Evolutionary conservation across 2,329 filamentous ascomycete genomes (phyloP).

Genomic region (Fusarium oxysporum): DNA sequence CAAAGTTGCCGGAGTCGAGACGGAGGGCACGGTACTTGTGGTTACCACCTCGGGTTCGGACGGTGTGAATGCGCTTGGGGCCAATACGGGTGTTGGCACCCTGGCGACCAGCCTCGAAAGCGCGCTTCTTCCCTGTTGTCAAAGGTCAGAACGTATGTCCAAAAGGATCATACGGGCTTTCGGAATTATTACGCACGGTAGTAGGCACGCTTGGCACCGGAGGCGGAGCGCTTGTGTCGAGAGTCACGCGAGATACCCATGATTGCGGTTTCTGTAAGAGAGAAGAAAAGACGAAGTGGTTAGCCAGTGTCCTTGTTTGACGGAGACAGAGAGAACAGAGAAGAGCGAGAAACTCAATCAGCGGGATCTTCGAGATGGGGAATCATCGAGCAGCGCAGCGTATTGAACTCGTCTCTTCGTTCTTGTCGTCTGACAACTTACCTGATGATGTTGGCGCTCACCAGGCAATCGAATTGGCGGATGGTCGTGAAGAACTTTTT

Average conservation of each 20-base stretch:
- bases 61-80: slow-evolving; percentile 93
- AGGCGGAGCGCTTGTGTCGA: slow-evolving; percentile 99
- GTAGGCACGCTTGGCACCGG: slow-evolving; percentile 96
- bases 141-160: slow-evolving; percentile 79
- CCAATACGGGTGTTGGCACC: slow-evolving; percentile 99
- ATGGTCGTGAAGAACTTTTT: slow-evolving; percentile 55
- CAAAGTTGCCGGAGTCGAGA: slow-evolving; percentile 99
- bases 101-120: slow-evolving; percentile 99
- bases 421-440: slow-evolving; percentile 51
- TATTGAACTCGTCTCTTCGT: slow-evolving; percentile 35
- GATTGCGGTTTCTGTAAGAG: slow-evolving; percentile 76
- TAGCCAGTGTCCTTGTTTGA: slow-evolving; percentile 24
- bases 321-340: slow-evolving; percentile 3
- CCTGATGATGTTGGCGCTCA: slow-evolving; percentile 62
- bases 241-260: slow-evolving; percentile 99
- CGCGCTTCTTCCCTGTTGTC: slow-evolving; percentile 89
- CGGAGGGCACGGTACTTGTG: slow-evolving; percentile 99
- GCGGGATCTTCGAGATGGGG: slow-evolving; percentile 39
- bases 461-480: slow-evolving; percentile 62
- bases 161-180: slow-evolving; percentile 72
- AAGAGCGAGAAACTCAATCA: slow-evolving; percentile 38
- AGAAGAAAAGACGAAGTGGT: slow-evolving; percentile 38
- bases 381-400: slow-evolving; percentile 40
- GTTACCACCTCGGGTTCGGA: slow-evolving; percentile 98
- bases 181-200: slow-evolving; percentile 78